These are phyloP conservation scores for Wickerhamomyces queroliae DNA, from an alignment of 805 yeast genomes.

Conservation along the genomic window DNA sequence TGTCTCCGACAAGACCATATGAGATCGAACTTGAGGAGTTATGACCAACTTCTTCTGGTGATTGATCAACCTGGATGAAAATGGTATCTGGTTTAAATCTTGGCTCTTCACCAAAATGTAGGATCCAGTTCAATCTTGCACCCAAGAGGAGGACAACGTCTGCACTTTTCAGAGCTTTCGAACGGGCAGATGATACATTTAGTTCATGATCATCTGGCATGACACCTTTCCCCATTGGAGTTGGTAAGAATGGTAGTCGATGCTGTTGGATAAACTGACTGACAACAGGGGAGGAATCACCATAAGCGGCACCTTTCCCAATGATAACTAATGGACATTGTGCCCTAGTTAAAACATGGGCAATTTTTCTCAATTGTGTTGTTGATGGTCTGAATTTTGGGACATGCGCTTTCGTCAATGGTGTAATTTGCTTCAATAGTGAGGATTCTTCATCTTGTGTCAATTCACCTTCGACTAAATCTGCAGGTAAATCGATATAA, in stretches of 20 bases:
- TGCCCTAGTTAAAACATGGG: conserved; percentile 27
- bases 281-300: conserved; percentile 33
- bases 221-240: conserved; percentile 79
- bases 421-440: conserved; percentile 2
- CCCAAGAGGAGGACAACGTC: conserved; percentile 59
- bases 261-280: conserved; percentile 36
- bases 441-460: background rate
- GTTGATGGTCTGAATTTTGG: conserved; percentile 34
- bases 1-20: conserved; percentile 52
- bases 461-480: conserved; percentile 33
- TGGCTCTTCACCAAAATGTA: conserved; percentile 60
- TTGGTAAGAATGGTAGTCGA: conserved; percentile 54
- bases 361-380: conserved; percentile 29
- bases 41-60: conserved; percentile 47
- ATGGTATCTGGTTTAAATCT: conserved; percentile 39
- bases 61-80: conserved; percentile 52
- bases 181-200: conserved; percentile 60
- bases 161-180: conserved; percentile 48
- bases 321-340: conserved; percentile 48
- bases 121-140: conserved; percentile 68
- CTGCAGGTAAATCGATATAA: conserved; percentile 63
- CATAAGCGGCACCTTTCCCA: conserved; percentile 62
- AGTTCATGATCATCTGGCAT: conserved; percentile 40
- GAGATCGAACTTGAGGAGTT: conserved; percentile 29
- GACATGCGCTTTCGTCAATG: conserved; percentile 2